Conservation (phyloP, 2,329 filamentous ascomycete species). For the Botrytis galanthina region DNA sequence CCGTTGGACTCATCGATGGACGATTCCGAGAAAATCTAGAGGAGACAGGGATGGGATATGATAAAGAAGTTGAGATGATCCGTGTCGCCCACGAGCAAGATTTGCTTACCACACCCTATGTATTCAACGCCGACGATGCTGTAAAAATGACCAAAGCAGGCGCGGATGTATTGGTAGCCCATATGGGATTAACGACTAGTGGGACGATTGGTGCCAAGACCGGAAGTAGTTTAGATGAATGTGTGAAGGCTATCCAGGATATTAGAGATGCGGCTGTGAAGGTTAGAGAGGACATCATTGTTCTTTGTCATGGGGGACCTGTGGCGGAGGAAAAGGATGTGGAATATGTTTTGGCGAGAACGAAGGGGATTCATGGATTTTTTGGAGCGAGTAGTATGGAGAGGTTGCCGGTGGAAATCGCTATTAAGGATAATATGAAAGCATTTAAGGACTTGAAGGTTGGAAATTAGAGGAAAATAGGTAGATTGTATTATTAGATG, state of each 20-base stretch:
- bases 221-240: slow-evolving; percentile 62
- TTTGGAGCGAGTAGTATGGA: slow-evolving; percentile 71
- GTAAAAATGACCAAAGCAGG: slow-evolving; percentile 61
- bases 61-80: slow-evolving; percentile 65
- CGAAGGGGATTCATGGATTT: slow-evolving; percentile 66
- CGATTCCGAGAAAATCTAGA: slow-evolving; percentile 65
- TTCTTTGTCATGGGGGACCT: slow-evolving; percentile 69
- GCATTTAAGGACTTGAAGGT: slow-evolving; percentile 47
- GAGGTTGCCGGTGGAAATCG: slow-evolving; percentile 63
- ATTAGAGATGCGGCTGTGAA: slow-evolving; percentile 59
- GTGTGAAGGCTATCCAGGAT: slow-evolving; percentile 58
- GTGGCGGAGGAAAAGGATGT: slow-evolving; percentile 64
- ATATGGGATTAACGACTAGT: slow-evolving; percentile 65
- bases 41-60: slow-evolving; percentile 70
- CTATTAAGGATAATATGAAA: slow-evolving; percentile 57
- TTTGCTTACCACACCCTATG: slow-evolving; percentile 67
- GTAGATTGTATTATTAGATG: neutral
- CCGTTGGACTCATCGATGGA: slow-evolving; percentile 68
- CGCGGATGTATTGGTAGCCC: slow-evolving; percentile 65
- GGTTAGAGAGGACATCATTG: slow-evolving; percentile 58
- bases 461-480: neutral
- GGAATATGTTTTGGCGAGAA: slow-evolving; percentile 58
- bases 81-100: slow-evolving; percentile 56
- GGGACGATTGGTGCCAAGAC: slow-evolving; percentile 63
- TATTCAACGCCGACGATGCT: slow-evolving; percentile 62